These are phyloP conservation scores for Hypomyces perniciosus DNA, from an alignment of 2,329 filamentous ascomycete genomes.

Conservation along the genomic window DNA sequence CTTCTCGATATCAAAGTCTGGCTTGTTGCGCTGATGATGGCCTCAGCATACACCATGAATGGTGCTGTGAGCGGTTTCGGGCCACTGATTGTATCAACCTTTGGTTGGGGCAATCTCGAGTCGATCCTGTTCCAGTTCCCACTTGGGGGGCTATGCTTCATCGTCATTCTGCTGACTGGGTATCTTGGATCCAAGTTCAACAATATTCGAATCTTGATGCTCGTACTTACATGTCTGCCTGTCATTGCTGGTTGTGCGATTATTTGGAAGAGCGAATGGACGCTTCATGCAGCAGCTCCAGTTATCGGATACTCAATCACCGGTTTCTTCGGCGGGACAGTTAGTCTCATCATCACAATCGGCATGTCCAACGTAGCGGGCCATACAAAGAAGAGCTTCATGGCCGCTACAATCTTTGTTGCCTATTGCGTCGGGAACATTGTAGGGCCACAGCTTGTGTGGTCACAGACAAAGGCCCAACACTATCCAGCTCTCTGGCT, in stretches of 20 bases:
- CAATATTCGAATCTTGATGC: constrained; percentile 60
- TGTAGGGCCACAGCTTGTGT: constrained; percentile 65
- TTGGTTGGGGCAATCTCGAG: constrained; percentile 58
- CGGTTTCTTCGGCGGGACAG: constrained; percentile 66
- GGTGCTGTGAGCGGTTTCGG: constrained; percentile 66
- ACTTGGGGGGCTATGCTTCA: constrained; percentile 60
- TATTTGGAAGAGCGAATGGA: constrained; percentile 66
- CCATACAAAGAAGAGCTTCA: constrained; percentile 72
- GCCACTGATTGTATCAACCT: constrained; percentile 65
- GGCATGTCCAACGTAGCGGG: constrained; percentile 65
- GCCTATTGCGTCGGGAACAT: constrained; percentile 74
- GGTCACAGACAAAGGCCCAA: constrained; percentile 54
- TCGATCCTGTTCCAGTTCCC: constrained; percentile 72
- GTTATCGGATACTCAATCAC: constrained; percentile 67
- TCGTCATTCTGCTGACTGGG: constrained; percentile 61
- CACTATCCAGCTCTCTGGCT: constrained; percentile 70
- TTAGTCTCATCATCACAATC: constrained; percentile 49
- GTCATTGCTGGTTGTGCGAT: constrained; percentile 69
- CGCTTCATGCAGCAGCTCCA: constrained; percentile 56
- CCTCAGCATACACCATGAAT: constrained; percentile 64
- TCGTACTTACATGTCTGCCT: constrained; percentile 62
- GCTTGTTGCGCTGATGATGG: constrained; percentile 63
- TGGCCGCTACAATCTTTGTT: constrained; percentile 67
- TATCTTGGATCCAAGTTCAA: constrained; percentile 54
- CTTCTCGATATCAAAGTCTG: constrained; percentile 56